Evolutionary conservation across 805 yeast genomes (phyloP), one percentile per base, ranked within the genome.

Genomic region (Ogataea paraovalis): DNA sequence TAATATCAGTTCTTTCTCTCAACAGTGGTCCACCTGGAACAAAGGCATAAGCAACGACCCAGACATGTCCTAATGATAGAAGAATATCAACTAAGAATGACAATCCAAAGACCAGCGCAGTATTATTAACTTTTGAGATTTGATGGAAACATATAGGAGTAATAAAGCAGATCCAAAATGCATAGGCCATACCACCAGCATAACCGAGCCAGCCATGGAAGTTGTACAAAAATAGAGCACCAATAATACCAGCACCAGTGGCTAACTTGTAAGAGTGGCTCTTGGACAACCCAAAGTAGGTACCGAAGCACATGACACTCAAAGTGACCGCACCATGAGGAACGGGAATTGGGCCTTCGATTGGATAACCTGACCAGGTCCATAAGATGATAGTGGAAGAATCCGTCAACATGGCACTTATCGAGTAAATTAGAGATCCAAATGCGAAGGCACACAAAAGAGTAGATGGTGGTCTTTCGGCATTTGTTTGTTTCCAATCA

Each of bases 31-130:
- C 99, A 50, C 88, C 91, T 10, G 99, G 99, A 41, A 94, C 99
- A 70, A 94, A 94, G 0, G 99, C 98, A 66, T 94, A 94, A 0
- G 99, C 99, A 41, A 94, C 98, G 39, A 86, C 84, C 98, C 98
- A 92, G 43, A 92, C 96, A 65, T 90, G 92, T 4, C 86, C 95
- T 51, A 94, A 73, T 22, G 84, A 74, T 33, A 87, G 62, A 3
- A 85, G 42, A 44, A 82, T 71, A 52, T 76, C 69, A 40, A 79
- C 54, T 5, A 81, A 59, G 47, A 78, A 77, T 0, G 79, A 75
- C 2, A 76, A 48, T 3, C 73, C 66, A 57, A 82, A 80, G 1
- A 80, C 64, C 20, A 75, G 56, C 2, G 84, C 83, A 22, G 87
- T 80, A 49, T 76, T 68, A 1, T 45, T 22, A 78, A 52, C 42